Base-by-base conservation (phyloP, 1,284 basidiomycete genomes). In the Puccinia hordei region DNA sequence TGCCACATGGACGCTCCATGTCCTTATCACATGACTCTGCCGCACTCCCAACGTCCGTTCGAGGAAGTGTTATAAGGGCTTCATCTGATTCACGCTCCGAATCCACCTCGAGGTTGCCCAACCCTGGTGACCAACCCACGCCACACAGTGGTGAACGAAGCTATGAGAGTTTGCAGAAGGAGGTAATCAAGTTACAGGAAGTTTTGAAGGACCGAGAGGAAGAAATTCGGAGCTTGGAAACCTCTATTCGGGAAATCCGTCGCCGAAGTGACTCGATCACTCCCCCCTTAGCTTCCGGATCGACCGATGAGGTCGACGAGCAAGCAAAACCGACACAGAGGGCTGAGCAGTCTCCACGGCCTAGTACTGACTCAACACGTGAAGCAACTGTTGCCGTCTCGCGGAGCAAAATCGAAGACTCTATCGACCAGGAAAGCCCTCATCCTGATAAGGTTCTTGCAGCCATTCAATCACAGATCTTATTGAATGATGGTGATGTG, bases 141-240 rank as follows among this genome's bases (percentile, higher is more conserved):
- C 46, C 33, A 1, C 46, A 51, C 8, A 53, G 15, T 22, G 15
- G n/a, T 4, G 84, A 83, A n/a, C 65, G 83, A 81, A 84, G 82
- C 81, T 83, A 83, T 12, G 88, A 89, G 38, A 94, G 93, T 84
- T 88, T 96, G 81, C 93, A 96, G 86, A 91, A 92, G 84, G 95
- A 97, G 86, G 93, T 95, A 80, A 93, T 93, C 90, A 90, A 93
- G 77, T 86, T 95, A 41, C 93, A 95, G 85, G 91, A 94, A 83
- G 92, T 85, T 33, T 88, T 97, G 81, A 91, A 91, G 83, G 92
- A 94, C 83, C 90, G 94, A 65, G 94, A 96, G 86, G 68, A 71
- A 24, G 68, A 71, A 22, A 71, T 71, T 53, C n/a, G 53, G 2
- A 33, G 19, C 5, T 59, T 73, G 38, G 72, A 73, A 38, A 41